phyloP scores from a whole-genome alignment of 2,329 filamentous ascomycete genomes.

The Teratosphaeria gauchensis region DNA sequence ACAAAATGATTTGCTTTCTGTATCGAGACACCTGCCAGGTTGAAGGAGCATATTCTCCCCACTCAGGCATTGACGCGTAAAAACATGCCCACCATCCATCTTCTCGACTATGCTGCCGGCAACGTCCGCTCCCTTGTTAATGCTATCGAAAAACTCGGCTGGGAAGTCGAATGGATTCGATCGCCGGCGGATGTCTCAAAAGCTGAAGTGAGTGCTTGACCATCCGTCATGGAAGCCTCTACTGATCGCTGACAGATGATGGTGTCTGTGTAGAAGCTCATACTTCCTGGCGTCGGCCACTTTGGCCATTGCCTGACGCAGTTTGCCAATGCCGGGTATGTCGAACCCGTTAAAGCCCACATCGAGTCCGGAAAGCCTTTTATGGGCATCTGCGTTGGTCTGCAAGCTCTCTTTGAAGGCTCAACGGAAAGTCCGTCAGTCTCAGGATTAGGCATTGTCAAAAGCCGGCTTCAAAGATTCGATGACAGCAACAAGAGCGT shows the following conservation, averaged over 20 bases:
- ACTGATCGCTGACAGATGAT: conserved; percentile 25
- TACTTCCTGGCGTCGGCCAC: conserved; percentile 92
- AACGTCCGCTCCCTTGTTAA: conserved; percentile 95
- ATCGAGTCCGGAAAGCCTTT: conserved; percentile 90
- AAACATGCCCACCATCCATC: conserved; percentile 64
- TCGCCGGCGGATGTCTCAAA: conserved; percentile 73
- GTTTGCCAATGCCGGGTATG: conserved; percentile 70
- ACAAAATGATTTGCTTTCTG: background rate
- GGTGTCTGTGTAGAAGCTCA: conserved; percentile 59
- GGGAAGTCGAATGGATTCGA: conserved; percentile 83
- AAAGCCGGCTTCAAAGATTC: conserved; percentile 64
- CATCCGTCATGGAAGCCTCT: background rate
- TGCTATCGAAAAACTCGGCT: conserved; percentile 92
- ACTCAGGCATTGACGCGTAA: background rate
- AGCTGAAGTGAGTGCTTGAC: conserved; percentile 56
- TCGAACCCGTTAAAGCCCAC: conserved; percentile 72
- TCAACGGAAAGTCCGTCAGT: conserved; percentile 69
- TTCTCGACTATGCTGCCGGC: conserved; percentile 87
- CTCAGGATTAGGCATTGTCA: conserved; percentile 66
- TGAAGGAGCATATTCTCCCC: no score
- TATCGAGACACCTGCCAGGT: background rate
- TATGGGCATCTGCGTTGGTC: conserved; percentile 92
- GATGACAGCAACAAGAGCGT: conserved; percentile 71
- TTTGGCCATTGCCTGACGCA: conserved; percentile 92
- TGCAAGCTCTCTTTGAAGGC: conserved; percentile 81